These are phyloP conservation scores for Apiotrichum porosum DNA, from an alignment of 1,284 basidiomycete genomes.

Conservation along the genomic window DNA sequence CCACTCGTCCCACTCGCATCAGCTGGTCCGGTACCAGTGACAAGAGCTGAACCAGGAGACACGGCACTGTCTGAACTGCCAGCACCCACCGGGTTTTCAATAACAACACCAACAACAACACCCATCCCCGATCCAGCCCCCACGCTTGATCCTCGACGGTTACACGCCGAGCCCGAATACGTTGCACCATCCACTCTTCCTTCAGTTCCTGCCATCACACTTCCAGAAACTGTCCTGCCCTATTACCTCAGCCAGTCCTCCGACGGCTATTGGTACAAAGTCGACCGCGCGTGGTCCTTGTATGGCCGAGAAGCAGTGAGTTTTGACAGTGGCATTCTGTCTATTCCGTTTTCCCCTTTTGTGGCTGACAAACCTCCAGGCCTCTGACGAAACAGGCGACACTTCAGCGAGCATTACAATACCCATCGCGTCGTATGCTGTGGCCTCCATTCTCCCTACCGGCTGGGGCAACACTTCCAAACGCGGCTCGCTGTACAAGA, in stretches of 20 bases:
- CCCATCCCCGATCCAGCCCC: background rate
- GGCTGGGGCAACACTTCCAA: conserved; percentile 6
- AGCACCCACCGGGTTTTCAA: background rate
- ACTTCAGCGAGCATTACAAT: background rate
- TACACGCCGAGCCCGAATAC: background rate
- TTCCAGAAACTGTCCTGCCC: conserved; percentile 29
- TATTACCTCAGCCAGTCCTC: conserved; percentile 27
- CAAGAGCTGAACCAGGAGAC: background rate
- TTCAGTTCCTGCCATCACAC: background rate
- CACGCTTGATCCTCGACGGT: background rate
- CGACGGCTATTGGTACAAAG: conserved; percentile 32
- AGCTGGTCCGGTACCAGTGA: background rate
- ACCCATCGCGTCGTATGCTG: background rate
- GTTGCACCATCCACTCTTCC: background rate
- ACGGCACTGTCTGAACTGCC: too few relatives aligned
- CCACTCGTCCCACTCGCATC: conserved; percentile 2
- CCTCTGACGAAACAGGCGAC: too few relatives aligned
- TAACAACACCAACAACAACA: background rate
- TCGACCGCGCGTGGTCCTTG: conserved; percentile 30
- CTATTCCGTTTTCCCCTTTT: too few relatives aligned
- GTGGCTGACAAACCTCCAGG: too few relatives aligned
- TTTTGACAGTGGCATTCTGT: background rate
- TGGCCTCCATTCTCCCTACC: conserved; percentile 2
- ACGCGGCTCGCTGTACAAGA: conserved; percentile 40
- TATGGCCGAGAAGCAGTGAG: conserved; percentile 21